Base-by-base conservation (phyloP, 257 asterid genomes). In the Solanum virginianum region DNA sequence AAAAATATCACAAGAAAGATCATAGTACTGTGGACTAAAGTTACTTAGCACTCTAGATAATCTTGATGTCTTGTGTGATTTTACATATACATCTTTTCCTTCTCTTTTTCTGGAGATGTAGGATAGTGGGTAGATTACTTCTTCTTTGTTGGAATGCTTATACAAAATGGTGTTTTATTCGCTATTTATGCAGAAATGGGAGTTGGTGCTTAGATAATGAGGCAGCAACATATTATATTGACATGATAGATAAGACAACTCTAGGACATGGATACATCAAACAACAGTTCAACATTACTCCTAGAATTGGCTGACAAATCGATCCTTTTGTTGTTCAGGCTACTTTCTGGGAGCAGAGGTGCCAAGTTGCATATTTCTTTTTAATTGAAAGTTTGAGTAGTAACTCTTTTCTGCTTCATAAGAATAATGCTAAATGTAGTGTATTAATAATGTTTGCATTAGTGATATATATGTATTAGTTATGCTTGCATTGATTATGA, bases 241-340 rank as follows among this genome's bases (percentile, higher is more conserved):
- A 96, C 89, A 95, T 97, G 99, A 94, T 97, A 86, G 99, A 97
- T 86, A 99, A 95, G 90, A 97, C 99, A 79, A 94, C 99, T 41
- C 85, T 97, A 43, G 99, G 99, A 15, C 99, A 97, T 74, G 87
- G 89, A 72, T 97, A 87, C 88, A 89, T 95, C 84, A 95, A 92
- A 86, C 92, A 90, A 70, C 89, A 94, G 86, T 97, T 97, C 86
- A 92, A 93, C 85, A 91, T 96, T 62, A 91, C 97, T 84, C 99
- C 99, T 6, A 90, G 99, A 87, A 94, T 96, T 63, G 99, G 99
- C 69, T 96, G 99, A 98, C 99, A 96, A 86, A 96, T 96, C 39
- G 99, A 96, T 83, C 98, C 99, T 22, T 96, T 96, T 43, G 99
- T 99, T 72, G 97, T 95, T 53, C 99, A 97, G 92, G 99, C 99